phyloP scores from a whole-genome alignment of 192 early-diverging fungal genomes.

The Paraglomus occultum region DNA sequence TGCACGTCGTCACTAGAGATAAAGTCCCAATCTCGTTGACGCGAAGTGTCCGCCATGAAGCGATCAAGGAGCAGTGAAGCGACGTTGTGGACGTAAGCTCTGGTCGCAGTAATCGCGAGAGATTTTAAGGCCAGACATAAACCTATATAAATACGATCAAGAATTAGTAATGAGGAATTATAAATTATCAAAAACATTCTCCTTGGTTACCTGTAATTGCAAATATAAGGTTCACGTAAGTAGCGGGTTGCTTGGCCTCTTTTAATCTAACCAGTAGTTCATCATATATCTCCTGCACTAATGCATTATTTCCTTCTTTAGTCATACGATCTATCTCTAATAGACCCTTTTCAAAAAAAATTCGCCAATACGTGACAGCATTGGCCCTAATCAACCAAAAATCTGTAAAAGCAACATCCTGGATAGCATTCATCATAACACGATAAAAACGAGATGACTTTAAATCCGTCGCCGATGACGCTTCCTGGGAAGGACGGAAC shows the following conservation, averaged over 20 bases:
- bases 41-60: constrained; percentile 33
- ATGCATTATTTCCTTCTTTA: constrained; percentile 33
- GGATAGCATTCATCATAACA: constrained; percentile 46
- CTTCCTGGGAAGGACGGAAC: not conserved
- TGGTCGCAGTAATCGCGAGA: not conserved
- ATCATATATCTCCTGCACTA: constrained; percentile 34
- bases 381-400: constrained; percentile 49
- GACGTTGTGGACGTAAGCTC: not conserved
- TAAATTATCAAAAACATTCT: not conserved
- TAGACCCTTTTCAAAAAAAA: constrained; percentile 43
- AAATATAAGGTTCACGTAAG: constrained; percentile 39
- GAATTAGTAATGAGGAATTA: not conserved
- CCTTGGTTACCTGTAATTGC: constrained; percentile 41
- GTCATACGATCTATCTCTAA: constrained; percentile 20
- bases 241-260: constrained; percentile 38
- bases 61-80: constrained; percentile 29
- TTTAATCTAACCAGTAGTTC: constrained; percentile 39
- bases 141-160: not conserved
- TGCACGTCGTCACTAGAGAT: constrained; percentile 43
- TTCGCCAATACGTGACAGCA: constrained; percentile 42
- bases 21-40: constrained; percentile 25
- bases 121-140: constrained; percentile 14
- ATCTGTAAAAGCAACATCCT: constrained; percentile 51
- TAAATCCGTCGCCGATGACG: constrained; percentile 3
- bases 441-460: constrained; percentile 40